Base-by-base conservation (phyloP, 164 flowering plant genomes). In the Macadamia integrifolia region DNA sequence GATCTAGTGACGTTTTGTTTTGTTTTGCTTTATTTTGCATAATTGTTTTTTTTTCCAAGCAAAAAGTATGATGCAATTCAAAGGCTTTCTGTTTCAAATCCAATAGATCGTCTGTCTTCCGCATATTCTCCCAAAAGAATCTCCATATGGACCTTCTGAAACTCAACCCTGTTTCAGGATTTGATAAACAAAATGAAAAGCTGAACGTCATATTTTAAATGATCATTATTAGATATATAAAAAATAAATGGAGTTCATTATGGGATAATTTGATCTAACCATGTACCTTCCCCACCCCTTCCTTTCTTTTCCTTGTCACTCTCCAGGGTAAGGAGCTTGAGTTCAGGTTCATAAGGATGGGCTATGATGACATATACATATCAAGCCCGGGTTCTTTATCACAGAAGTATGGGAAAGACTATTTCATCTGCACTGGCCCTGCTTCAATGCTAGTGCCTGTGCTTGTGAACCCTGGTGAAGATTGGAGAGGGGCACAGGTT, bases 391-490 rank as follows among this genome's bases (percentile, higher is more conserved):
- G 98, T 46, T 85, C 93, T 9, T 68, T 75, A 18, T 77, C 89
- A 10, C 72, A 85, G 18, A 88, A 88, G 69, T 88, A 71, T 71
- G 93, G 96, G 28, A 82, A 77, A 67, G 91, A 84, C 30, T 84
- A 90, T 67, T 93, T 87, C 60, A 83, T 87, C 53, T 93, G 95
- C 79, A 89, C 93, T 3, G 97, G 98, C 46, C 93, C 95, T 64
- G 97, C 95, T 55, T 80, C 95, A 57, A 81, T 90, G 87, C 60
- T 93, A 77, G 92, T 84, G 23, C 97, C 97, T 53, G 80, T 89
- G 58, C 82, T 77, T 43, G 77, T 87, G 68, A 82, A 86, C 30
- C 88, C 96, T 32, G 92, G 88, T 59, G 93, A 93, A 66, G 82
- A 69, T 7, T 90, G 96, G 98, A 81, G 80, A 81, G 98, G 96